These are phyloP conservation scores for Picochlorum sp. DNA, from an alignment of 139 green algal species.

Conservation along the genomic window DNA sequence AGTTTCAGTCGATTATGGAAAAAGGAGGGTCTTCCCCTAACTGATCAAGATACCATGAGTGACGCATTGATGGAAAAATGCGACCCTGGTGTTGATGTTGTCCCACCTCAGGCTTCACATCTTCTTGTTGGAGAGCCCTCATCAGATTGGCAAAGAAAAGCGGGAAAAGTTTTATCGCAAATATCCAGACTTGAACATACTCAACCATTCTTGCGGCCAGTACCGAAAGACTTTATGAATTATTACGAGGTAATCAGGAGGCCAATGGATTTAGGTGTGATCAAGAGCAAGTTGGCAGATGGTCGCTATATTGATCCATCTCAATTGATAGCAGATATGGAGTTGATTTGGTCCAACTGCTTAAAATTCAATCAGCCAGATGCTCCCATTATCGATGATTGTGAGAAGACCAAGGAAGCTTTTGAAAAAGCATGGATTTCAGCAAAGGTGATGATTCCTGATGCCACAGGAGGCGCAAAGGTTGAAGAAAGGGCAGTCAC, in stretches of 20 bases:
- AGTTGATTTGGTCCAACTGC: conserved; percentile 22
- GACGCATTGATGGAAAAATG: not conserved
- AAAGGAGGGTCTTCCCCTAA: not conserved
- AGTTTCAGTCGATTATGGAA: not conserved
- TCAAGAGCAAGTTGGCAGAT: conserved; percentile 9
- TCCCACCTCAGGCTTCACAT: not conserved
- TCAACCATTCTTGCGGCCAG: conserved; percentile 19
- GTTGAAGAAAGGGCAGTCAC: not conserved
- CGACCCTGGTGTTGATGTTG: not conserved
- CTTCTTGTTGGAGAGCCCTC: not conserved
- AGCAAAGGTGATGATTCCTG: not conserved
- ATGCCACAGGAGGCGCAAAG: not conserved
- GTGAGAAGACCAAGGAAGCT: conserved; percentile 1
- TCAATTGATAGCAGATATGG: conserved; percentile 4
- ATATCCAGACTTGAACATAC: conserved; percentile 5
- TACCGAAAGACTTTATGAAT: conserved; percentile 4
- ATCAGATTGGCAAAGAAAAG: conserved; percentile 6
- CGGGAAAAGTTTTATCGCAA: not conserved
- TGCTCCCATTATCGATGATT: conserved; percentile 11
- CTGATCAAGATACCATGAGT: not conserved
- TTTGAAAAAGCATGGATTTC: conserved; percentile 8
- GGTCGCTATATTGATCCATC: conserved; percentile 6
- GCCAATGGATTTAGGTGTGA: conserved; percentile 35
- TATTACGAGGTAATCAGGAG: conserved; percentile 19
- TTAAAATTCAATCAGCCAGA: conserved; percentile 19